Evolutionary conservation across 257 asterid genomes (phyloP).

Genomic region (Nicotiana attenuata): DNA sequence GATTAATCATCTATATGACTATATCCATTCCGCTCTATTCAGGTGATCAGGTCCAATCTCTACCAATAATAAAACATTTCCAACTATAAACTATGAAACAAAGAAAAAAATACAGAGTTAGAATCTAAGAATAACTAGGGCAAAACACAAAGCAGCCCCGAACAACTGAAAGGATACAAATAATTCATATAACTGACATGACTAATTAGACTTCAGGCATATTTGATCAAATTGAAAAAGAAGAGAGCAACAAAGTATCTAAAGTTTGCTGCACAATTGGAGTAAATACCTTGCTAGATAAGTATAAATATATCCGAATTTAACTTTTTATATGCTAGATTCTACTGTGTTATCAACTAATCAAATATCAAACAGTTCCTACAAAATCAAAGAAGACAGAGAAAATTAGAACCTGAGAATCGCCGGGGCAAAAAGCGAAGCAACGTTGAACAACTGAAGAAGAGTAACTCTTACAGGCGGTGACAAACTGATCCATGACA

Average conservation of each 20-base stretch:
- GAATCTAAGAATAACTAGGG: neutral
- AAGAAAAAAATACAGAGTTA: neutral
- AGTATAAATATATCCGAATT: neutral
- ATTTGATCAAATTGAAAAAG: neutral
- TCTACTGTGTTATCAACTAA: neutral
- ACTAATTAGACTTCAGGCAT: neutral
- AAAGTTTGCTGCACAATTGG: neutral
- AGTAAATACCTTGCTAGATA: neutral
- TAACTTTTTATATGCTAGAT: neutral
- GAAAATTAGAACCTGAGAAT: constrained; percentile 57
- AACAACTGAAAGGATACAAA: neutral
- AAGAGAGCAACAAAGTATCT: neutral
- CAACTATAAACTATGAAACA: neutral
- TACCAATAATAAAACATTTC: neutral
- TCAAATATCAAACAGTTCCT: neutral
- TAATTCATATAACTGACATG: neutral
- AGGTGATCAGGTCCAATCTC: neutral
- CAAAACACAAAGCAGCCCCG: neutral
- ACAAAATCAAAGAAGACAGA: neutral
- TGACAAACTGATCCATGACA: constrained; percentile 50
- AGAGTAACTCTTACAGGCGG: constrained; percentile 63
- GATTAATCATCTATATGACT: neutral
- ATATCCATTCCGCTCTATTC: neutral
- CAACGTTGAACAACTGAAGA: constrained; percentile 87
- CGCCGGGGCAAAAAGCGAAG: constrained; percentile 92